Conservation (phyloP, 352 stramenopile genomes). For the Salisapilia sapeloensis region DNA sequence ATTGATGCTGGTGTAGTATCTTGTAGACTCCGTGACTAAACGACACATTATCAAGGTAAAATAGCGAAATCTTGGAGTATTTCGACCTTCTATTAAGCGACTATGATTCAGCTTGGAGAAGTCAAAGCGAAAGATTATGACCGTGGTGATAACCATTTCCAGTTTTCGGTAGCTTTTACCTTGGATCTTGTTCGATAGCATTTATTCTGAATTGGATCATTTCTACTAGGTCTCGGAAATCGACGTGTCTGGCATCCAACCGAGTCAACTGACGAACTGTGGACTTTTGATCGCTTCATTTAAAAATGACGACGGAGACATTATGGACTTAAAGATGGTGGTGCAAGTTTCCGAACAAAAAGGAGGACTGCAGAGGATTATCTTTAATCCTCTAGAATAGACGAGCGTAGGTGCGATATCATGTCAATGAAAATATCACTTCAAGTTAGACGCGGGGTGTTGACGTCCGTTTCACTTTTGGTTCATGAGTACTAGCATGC, state of each 20-base stretch:
- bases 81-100: conserved; percentile 3
- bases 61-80: conserved; percentile 2
- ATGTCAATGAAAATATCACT: too few species aligned
- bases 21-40: conserved; percentile 72
- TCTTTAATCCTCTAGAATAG: conserved; percentile 82
- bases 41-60: conserved; percentile 82
- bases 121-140: conserved; percentile 44
- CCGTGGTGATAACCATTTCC: conserved; percentile 59
- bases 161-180: conserved; percentile 49
- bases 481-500: too few species aligned
- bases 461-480: too few species aligned
- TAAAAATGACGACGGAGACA: conserved; percentile 45
- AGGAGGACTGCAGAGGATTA: conserved; percentile 56
- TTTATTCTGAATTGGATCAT: too few species aligned
- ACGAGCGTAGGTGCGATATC: too few species aligned
- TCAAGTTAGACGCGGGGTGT: too few species aligned
- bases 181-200: conserved; percentile 2
- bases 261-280: conserved; percentile 77
- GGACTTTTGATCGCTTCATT: conserved; percentile 75
- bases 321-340: conserved; percentile 81
- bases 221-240: conserved; percentile 58
- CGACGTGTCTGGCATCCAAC: conserved; percentile 51
- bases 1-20: conserved; percentile 22
- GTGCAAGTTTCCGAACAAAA: conserved; percentile 73
- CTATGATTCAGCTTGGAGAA: conserved; percentile 41